phyloP scores from a whole-genome alignment of 2,329 filamentous ascomycete species.

The Zarea fungicola region DNA sequence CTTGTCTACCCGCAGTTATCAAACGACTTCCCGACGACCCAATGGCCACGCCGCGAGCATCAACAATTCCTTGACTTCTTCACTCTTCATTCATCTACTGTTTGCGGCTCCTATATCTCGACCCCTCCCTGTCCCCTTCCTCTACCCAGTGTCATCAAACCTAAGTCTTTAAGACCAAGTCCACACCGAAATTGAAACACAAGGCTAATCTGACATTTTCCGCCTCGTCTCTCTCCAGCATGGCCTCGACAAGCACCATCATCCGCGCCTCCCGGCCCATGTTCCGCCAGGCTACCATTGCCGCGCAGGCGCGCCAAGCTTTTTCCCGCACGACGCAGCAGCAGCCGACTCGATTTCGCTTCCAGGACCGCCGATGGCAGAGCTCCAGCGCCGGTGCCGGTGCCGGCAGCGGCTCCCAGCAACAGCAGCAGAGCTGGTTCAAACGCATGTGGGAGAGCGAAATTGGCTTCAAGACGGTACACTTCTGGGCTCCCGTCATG shows the following conservation, averaged over 20 bases:
- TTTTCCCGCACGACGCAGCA: constrained; percentile 37
- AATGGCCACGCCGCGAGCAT: too few relatives aligned
- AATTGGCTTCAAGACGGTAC: constrained; percentile 83
- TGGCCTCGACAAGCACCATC: constrained; percentile 44
- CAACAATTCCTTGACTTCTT: too few relatives aligned
- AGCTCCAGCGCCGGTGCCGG: constrained; percentile 54
- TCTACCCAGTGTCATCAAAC: not conserved
- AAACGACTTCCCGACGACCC: too few relatives aligned
- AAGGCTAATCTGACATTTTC: not conserved
- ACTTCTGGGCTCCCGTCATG: constrained; percentile 98
- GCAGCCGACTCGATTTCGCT: constrained; percentile 40
- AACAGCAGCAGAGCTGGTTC: constrained; percentile 52
- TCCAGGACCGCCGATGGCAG: constrained; percentile 59
- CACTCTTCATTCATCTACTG: too few relatives aligned
- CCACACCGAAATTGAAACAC: not conserved
- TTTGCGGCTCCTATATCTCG: not conserved
- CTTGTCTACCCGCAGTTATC: too few relatives aligned
- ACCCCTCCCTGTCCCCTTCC: not conserved
- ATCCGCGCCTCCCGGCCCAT: constrained; percentile 51
- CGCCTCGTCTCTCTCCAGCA: constrained; percentile 19
- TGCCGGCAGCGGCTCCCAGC: constrained; percentile 22
- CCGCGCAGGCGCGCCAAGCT: constrained; percentile 49
- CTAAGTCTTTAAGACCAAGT: not conserved
- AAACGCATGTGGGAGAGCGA: constrained; percentile 80
- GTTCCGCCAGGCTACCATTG: constrained; percentile 50